Evolutionary conservation across 805 yeast species (phyloP), one percentile per base, ranked within the genome.

Genomic region (Ogataea trehalophila): DNA sequence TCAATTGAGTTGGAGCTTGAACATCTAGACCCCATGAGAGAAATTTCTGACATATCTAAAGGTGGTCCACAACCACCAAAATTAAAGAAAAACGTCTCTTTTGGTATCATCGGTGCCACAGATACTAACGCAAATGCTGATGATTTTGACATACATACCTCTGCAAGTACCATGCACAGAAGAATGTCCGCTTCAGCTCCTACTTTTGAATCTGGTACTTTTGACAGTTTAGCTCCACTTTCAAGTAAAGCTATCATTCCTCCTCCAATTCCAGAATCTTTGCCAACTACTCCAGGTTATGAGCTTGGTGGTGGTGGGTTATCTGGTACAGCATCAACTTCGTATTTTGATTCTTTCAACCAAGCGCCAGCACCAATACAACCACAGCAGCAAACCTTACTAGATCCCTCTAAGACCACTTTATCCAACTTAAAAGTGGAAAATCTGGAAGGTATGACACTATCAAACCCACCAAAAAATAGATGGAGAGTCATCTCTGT

Each of bases 391-490:
- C 57, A 50, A 35, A 36, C 49, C 5, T 11, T 46, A 7, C 38
- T 52, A 31, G 23, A 33, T 6, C 18, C 34, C 13, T 43, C 46
- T 9, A 45, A 33, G 17, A 39, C 37, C 11, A 17, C 3, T 6
- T 33, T 15, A 11, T 23, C 43, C 14, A 49, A 50, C 11, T 38
- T 41, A 6, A 53, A 50, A 22, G 31, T 26, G 35, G 36, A 23
- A 43, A 52, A 42, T 54, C 22, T 45, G 37, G 54, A 56, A 52
- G 56, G 62, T 15, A 71, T 77, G 74, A 63, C 76, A 0, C 45
- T 73, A 13, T 44, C 50, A 6, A 69, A 71, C 50, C 80, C 82
- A 1, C 69, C 75, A 6, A 63, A 54, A 45, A 78, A 76, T 53
- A 39, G 48, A 16, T 70, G 70, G 66, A 61, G 84, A 47, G 60